phyloP scores from a whole-genome alignment of 495 filamentous ascomycete species.

The Rusavskia elegans region DNA sequence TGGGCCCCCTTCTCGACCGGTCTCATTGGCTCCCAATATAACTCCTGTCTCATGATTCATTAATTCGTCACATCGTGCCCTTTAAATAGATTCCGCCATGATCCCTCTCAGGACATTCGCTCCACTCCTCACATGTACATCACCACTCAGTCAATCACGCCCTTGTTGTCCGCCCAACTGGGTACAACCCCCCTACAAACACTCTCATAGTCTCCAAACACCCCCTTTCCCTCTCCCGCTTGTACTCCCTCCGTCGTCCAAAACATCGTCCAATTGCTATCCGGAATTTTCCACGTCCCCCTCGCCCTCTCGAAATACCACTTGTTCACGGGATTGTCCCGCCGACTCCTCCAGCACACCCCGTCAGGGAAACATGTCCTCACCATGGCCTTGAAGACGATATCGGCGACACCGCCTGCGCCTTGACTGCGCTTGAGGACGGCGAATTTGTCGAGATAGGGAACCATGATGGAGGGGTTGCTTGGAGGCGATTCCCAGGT shows the following conservation, averaged over 20 bases:
- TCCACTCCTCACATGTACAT: not conserved
- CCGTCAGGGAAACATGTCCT: constrained; percentile 67
- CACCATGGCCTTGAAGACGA: constrained; percentile 93
- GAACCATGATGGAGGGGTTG: constrained; percentile 43
- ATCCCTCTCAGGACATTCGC: too few species aligned
- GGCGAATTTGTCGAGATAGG: constrained; percentile 96
- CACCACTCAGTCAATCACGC: constrained; percentile 34
- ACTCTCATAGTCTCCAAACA: constrained; percentile 63
- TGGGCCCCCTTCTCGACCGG: too few species aligned
- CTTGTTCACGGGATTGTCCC: constrained; percentile 75
- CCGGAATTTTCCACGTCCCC: constrained; percentile 65
- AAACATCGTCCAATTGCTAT: constrained; percentile 87
- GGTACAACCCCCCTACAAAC: constrained; percentile 69
- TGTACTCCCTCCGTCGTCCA: constrained; percentile 66
- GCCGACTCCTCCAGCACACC: constrained; percentile 67
- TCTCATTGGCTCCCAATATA: too few species aligned
- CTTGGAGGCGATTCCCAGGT: constrained; percentile 80
- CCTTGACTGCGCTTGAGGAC: constrained; percentile 80
- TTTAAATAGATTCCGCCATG: too few species aligned
- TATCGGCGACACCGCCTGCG: constrained; percentile 80
- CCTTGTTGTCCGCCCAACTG: constrained; percentile 65
- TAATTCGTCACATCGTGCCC: too few species aligned
- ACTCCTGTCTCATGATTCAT: too few species aligned
- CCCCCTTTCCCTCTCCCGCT: constrained; percentile 27
- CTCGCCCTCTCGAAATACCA: constrained; percentile 88